Conservation (phyloP, 169 alveolate species). For the Toxoplasma gondii region DNA sequence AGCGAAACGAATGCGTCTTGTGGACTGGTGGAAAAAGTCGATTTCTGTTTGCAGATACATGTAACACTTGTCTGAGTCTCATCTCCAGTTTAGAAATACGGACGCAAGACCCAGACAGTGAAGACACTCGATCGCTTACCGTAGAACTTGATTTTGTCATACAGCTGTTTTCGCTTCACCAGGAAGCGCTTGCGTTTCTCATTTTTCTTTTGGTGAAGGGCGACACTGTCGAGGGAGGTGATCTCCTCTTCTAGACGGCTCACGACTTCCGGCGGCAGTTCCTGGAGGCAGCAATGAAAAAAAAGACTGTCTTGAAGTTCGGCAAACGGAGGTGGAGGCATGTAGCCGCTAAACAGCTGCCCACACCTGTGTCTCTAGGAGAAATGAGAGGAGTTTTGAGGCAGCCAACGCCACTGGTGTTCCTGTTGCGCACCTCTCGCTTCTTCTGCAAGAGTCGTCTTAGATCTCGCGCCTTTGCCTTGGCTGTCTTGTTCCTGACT, state of each 20-base stretch:
- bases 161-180: constrained; percentile 5
- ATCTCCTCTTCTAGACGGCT: background rate
- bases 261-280: background rate
- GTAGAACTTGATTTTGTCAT: constrained; percentile 1
- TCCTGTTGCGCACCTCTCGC: background rate
- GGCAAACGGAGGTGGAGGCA: too few relatives aligned
- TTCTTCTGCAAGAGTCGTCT: background rate
- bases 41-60: too few relatives aligned
- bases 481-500: background rate
- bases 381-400: too few relatives aligned
- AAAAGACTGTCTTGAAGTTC: background rate
- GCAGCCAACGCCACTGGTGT: too few relatives aligned
- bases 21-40: too few relatives aligned
- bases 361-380: too few relatives aligned
- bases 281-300: background rate
- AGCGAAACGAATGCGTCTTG: too few relatives aligned
- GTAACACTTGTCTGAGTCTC: too few relatives aligned
- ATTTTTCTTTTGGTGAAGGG: background rate
- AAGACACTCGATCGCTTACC: background rate
- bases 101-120: background rate
- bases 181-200: background rate
- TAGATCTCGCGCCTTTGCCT: constrained; percentile 3
- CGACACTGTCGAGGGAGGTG: background rate
- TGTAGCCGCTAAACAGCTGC: too few relatives aligned
- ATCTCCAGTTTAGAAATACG: background rate